Percentiles rank a stretch among this genome's conserved stretches.
These are phyloP conservation scores for Arctium lappa DNA, from an alignment of 129 eudicot species.

Conservation along the genomic window DNA sequence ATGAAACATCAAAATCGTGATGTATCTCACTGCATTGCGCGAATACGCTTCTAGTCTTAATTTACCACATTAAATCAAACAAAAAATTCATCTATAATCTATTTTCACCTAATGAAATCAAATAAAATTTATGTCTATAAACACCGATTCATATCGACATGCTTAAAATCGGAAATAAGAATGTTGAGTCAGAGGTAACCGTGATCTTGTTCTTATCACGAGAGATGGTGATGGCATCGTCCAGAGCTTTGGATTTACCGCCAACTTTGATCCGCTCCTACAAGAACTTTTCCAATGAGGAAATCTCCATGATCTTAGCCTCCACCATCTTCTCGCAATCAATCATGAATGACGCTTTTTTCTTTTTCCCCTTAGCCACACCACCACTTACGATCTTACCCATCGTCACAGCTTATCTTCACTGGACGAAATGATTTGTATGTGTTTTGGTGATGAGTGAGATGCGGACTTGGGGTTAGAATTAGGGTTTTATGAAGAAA, in stretches of 20 bases:
- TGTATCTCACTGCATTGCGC: too few species aligned
- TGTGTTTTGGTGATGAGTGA: too few species aligned
- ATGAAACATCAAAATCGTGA: too few species aligned
- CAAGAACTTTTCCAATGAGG: conserved; percentile 19
- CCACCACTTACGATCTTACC: background rate
- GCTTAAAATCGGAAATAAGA: background rate
- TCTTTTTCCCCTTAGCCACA: conserved; percentile 14
- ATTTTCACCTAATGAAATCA: too few species aligned
- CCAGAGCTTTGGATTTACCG: conserved; percentile 18
- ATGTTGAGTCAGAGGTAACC: conserved; percentile 9
- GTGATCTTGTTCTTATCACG: conserved; percentile 23
- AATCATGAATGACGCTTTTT: conserved; percentile 14
- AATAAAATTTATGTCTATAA: too few species aligned
- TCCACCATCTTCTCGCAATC: background rate
- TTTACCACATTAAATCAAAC: too few species aligned
- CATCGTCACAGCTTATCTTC: background rate
- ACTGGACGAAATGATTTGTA: background rate
- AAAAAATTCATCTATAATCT: too few species aligned
- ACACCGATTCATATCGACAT: too few species aligned
- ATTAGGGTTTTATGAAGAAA: too few species aligned
- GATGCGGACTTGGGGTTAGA: too few species aligned
- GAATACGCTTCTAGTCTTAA: too few species aligned
- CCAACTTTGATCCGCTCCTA: conserved; percentile 19
- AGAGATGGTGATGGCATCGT: conserved; percentile 8
- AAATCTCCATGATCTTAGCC: conserved; percentile 20